Evolutionary conservation across 2,329 filamentous ascomycete genomes (phyloP).

Genomic region (Dendrostoma leiphaemia): DNA sequence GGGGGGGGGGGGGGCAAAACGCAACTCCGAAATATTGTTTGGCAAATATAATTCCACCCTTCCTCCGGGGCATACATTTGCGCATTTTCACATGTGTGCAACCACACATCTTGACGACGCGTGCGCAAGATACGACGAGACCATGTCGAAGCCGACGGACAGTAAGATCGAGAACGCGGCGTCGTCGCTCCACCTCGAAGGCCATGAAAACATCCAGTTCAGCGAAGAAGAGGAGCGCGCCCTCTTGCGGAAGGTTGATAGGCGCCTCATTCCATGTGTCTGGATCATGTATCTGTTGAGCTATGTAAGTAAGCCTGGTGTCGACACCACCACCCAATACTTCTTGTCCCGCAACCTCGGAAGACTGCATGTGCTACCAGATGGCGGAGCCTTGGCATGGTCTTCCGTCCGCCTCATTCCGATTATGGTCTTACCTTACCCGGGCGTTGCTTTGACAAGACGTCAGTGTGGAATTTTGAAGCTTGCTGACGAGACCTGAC

Average conservation of each 20-base stretch:
- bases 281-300: slow-evolving; percentile 40
- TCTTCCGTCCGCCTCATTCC: no score
- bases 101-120: background rate
- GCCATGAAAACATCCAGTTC: background rate
- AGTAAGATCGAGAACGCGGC: background rate
- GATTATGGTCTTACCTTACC: no score
- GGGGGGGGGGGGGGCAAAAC: no score
- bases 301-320: slow-evolving; percentile 42
- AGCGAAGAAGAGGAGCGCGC: slow-evolving; percentile 2
- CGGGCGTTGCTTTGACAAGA: no score
- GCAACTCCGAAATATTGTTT: no score
- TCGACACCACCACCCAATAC: background rate
- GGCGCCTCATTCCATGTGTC: slow-evolving; percentile 37
- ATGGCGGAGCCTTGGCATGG: background rate
- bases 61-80: no score
- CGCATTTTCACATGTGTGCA: no score
- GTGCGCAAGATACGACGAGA: background rate
- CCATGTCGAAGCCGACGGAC: background rate
- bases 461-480: background rate
- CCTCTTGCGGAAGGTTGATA: slow-evolving; percentile 34
- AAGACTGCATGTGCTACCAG: no score
- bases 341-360: no score
- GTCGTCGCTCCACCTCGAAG: background rate
- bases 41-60: no score
- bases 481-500: background rate